These are phyloP conservation scores for Kalmusia sp. DNA, from an alignment of 2,329 filamentous ascomycete species.

Conservation along the genomic window DNA sequence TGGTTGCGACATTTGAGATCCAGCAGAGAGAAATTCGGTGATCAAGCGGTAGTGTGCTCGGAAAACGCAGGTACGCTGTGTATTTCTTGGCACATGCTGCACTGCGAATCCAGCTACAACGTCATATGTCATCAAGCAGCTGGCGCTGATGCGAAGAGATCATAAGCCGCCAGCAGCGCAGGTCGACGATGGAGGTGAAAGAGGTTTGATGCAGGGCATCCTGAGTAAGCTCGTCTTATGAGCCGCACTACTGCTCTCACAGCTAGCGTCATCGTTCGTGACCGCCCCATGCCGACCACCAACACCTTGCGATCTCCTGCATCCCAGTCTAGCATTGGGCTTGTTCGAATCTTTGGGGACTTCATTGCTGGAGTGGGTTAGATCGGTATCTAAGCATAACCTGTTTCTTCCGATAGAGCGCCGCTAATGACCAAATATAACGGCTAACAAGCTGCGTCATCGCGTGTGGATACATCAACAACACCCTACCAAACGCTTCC, in stretches of 20 bases:
- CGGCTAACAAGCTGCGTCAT: neutral
- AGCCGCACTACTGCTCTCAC: neutral
- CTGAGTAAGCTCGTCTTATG: neutral
- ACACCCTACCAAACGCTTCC: too few species aligned
- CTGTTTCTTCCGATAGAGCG: neutral
- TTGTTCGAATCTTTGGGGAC: neutral
- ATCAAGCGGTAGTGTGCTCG: neutral
- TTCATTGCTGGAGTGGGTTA: neutral
- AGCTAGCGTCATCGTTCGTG: neutral
- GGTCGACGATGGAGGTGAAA: neutral
- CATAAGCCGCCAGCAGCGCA: neutral
- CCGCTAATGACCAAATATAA: neutral
- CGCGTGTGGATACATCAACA: too few species aligned
- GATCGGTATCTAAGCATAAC: neutral
- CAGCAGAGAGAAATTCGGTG: neutral
- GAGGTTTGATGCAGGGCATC: neutral
- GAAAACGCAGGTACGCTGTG: neutral
- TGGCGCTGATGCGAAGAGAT: neutral
- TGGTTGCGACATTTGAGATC: neutral
- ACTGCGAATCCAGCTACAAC: neutral
- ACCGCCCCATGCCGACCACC: neutral
- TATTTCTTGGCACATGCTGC: neutral
- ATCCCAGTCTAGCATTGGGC: neutral
- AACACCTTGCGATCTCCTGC: too few species aligned
- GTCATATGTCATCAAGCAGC: neutral